phyloP scores from a whole-genome alignment of 306 rosid genomes.

The Dryas drummondii region DNA sequence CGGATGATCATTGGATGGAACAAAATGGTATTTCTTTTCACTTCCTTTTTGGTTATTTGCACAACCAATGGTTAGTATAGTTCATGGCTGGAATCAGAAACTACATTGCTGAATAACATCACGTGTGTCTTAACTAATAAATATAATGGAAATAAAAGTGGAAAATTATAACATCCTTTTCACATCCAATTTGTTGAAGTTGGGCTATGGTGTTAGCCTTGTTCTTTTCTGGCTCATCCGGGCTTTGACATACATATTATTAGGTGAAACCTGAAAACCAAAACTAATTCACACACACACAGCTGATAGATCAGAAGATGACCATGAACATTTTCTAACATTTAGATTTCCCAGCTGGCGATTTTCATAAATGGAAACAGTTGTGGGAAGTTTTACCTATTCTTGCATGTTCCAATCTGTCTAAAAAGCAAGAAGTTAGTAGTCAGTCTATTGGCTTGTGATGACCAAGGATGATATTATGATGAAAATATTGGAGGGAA shows the following conservation, averaged over 20 bases:
- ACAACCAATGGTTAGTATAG: background rate
- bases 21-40: constrained; percentile 54
- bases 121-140: background rate
- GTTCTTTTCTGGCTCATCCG: background rate
- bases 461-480: background rate
- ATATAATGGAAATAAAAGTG: background rate
- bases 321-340: background rate
- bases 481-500: background rate
- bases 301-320: background rate
- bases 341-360: too few species aligned
- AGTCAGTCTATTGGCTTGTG: background rate
- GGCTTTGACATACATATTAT: background rate
- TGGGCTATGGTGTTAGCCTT: background rate
- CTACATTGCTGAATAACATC: background rate
- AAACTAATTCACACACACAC: background rate
- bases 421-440: background rate
- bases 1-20: constrained; percentile 68
- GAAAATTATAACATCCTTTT: background rate
- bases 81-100: background rate
- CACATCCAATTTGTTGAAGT: background rate
- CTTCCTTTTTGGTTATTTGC: background rate
- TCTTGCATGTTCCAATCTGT: background rate
- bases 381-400: too few species aligned
- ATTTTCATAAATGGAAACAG: too few species aligned
- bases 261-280: background rate